Conservation (phyloP, 2,329 filamentous ascomycete genomes). For the Cladophialophora yegresii region DNA sequence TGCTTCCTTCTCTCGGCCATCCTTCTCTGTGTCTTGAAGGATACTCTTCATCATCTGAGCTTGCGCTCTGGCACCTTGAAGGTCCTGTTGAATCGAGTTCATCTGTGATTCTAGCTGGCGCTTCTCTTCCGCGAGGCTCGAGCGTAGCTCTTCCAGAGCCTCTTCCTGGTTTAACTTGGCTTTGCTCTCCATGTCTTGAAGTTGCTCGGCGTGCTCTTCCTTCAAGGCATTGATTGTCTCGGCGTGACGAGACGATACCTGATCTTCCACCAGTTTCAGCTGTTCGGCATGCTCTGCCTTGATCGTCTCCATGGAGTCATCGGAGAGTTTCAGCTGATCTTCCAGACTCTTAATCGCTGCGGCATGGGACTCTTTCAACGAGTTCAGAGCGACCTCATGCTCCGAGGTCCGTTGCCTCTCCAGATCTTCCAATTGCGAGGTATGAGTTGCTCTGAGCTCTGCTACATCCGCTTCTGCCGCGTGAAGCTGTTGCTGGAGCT, state of each 20-base stretch:
- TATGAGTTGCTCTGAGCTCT: slow-evolving; percentile 37
- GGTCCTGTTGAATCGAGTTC: slow-evolving; percentile 40
- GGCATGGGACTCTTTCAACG: slow-evolving; percentile 29
- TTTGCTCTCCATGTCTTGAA: slow-evolving; percentile 21
- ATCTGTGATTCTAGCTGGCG: slow-evolving; percentile 42
- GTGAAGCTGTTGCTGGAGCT: slow-evolving; percentile 26
- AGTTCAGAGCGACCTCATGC: slow-evolving; percentile 22
- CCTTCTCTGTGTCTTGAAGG: slow-evolving; percentile 25
- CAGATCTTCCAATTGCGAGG: slow-evolving; percentile 41
- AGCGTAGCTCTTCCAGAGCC: slow-evolving; percentile 23
- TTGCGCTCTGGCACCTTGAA: slow-evolving; percentile 28
- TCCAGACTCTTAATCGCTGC: slow-evolving; percentile 38
- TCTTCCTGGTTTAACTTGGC: slow-evolving; percentile 14
- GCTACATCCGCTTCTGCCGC: slow-evolving; percentile 23
- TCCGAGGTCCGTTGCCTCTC: slow-evolving; percentile 37
- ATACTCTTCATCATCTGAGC: slow-evolving; percentile 31
- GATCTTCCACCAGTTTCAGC: slow-evolving; percentile 25
- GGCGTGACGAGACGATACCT: slow-evolving; percentile 15
- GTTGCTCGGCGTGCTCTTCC: slow-evolving; percentile 19
- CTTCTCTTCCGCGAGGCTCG: slow-evolving; percentile 39
- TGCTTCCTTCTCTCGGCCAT: slow-evolving; percentile 22
- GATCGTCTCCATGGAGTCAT: slow-evolving; percentile 25
- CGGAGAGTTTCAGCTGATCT: slow-evolving; percentile 26
- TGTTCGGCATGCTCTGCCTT: slow-evolving; percentile 23
- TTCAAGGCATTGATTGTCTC: slow-evolving; percentile 23